Conservation (phyloP, 176 grass and related monocot species). For the Rhynchospora pubera region DNA sequence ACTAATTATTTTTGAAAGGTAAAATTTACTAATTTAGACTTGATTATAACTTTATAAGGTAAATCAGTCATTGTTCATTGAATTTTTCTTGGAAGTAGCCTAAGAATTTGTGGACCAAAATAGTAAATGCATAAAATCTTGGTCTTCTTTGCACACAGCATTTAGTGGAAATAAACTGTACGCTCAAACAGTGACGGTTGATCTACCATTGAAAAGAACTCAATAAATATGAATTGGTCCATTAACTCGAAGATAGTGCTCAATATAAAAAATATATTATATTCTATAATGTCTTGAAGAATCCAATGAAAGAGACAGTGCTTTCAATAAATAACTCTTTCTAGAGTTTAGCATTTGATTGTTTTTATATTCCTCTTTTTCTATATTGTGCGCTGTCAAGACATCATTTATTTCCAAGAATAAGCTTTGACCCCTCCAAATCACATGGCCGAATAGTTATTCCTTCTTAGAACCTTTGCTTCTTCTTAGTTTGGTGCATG, state of each 20-base stretch:
- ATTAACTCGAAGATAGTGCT: neutral
- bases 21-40: neutral
- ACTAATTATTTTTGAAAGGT: too few species aligned
- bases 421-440: constrained; percentile 6
- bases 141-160: neutral
- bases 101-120: neutral
- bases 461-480: neutral
- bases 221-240: neutral
- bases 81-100: neutral
- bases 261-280: neutral
- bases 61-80: neutral
- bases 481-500: constrained; percentile 15
- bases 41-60: neutral
- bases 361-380: neutral
- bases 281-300: neutral
- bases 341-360: neutral
- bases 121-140: neutral
- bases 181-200: neutral
- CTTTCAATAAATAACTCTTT: neutral
- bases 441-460: constrained; percentile 12
- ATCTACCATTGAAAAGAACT: constrained; percentile 7
- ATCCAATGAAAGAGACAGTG: constrained; percentile 26
- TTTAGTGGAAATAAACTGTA: neutral
- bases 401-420: constrained; percentile 15
- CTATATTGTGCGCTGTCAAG: neutral